Evolutionary conservation across 208 protist genomes (phyloP), one percentile per base, ranked within the genome.

Genomic region (Trypanosoma grayi): DNA sequence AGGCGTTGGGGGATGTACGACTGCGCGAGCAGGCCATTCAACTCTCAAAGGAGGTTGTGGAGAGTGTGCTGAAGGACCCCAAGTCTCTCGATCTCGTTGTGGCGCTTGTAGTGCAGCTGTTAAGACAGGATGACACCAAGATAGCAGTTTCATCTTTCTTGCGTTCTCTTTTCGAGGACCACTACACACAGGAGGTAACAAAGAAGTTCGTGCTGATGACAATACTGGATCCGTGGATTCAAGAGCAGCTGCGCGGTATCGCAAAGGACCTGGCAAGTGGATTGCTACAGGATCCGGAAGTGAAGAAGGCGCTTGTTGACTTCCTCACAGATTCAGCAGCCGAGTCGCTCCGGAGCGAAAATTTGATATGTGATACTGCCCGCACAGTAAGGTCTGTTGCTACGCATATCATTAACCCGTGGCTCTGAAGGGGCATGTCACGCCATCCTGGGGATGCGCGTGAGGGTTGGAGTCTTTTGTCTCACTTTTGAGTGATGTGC

Each of bases 121-220:
- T 96, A 0, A 66, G 62, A 9, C 64, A 83, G 18, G 83, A 93
- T 13, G 87, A 94, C 20, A 92, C 83, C 8, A 86, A 80, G 66
- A 78, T 89, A 22, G 87, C 85, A 18, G 75, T 93, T 16, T 92
- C 85, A 10, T 92, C 83, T 1, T 77, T 96, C 11, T 64, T 96
- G 34, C 81, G 86, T 50, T 67, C 81, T 0, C 65, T 96, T 28
- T 96, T 94, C 50, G 90, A 92, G 61, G 90, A 96, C 66, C 85
- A 91, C 71, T 94, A 94, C 73, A 96, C 87, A 2, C 87, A 92
- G 63, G 90, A 93, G 70, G 78, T 94, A 39, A 93, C 85, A 5
- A 96, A 94, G 60, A 93, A 94, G 70, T 96, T 96, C 65, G 85
- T 96, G 7, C 52, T 95, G 24, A 81, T 60, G 39, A 87, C 91